Evolutionary conservation across 1,284 basidiomycete species (phyloP), one percentile per base, ranked within the genome.

Genomic region (Violaceomyces palustris): DNA sequence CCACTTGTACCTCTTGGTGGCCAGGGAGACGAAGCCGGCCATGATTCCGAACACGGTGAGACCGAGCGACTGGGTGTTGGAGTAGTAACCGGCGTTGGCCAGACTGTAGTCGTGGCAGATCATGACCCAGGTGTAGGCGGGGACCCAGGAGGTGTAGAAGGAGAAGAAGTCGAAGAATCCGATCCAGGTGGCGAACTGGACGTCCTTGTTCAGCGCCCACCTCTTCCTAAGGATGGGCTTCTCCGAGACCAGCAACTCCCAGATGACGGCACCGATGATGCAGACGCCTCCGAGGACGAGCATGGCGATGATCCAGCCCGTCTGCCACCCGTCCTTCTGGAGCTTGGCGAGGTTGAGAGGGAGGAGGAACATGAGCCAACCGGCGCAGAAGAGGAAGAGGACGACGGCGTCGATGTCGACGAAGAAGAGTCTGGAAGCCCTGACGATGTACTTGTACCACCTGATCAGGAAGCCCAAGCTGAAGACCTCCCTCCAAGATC

Each of bases 161-260:
- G 57, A 44, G 52, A 65, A 51, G 45, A 70, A 70, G 52, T 73
- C 70, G 28, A 72, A 67, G 56, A 68, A 69, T 23, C 63, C 67
- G 26, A 73, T 61, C 19, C 55, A 31, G 25, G 63, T 60, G 26
- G 67, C 61, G 33, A 71, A 37, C 33, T 64, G 46, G 31, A 73
- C 64, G 21, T 71, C 61, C 50, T 61, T 61, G 57, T 71, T 69
- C 38, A 69, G 47, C 46, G 64, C 48, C 48, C 64, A 73, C 17
- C 55, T 45, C 22, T 46, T 44, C 31, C 60, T 59, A 36, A 73
- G 50, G 44, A 73, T 52, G 15, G 70, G 70, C 29, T 56, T 47
- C 10, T 67, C 62, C 1, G 67, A 42, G n/a, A 61, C 26, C 29
- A 55, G 40, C 11, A 15, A 27, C 36, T 73, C 69, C 48, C 49